A percentile compares a stretch with the other conserved stretches of the same genome.
Evolutionary conservation across 2,329 filamentous ascomycete species (phyloP).

Genomic region (Monilinia fructicola): DNA sequence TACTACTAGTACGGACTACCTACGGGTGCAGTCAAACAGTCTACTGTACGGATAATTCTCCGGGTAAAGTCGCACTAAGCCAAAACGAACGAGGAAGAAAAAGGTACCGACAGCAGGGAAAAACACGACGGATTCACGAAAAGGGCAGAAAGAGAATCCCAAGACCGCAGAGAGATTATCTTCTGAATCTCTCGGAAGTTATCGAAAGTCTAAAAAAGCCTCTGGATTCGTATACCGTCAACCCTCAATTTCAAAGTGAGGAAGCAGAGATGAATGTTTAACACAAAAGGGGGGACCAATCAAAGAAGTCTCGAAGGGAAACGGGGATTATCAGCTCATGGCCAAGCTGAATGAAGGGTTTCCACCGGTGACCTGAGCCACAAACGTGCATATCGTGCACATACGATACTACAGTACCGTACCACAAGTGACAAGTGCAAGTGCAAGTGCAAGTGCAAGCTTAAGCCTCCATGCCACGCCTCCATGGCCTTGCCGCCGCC

Average conservation of each 20-base stretch:
- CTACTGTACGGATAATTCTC: slow-evolving; percentile 6
- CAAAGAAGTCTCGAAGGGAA: neutral
- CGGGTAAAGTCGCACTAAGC: neutral
- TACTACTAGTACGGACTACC: neutral
- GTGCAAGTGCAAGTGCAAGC: too few relatives aligned
- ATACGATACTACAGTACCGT: too few relatives aligned
- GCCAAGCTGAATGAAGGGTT: neutral
- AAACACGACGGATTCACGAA: too few relatives aligned
- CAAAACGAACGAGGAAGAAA: too few relatives aligned
- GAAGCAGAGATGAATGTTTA: neutral
- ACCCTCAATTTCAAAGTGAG: neutral
- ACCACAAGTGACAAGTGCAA: too few relatives aligned
- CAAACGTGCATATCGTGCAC: slow-evolving; percentile 17
- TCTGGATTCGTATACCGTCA: neutral
- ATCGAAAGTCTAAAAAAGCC: neutral
- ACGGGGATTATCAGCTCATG: neutral
- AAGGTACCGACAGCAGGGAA: neutral
- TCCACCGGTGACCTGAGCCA: slow-evolving; percentile 1
- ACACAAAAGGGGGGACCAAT: slow-evolving; percentile 1
- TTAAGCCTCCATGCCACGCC: too few relatives aligned
- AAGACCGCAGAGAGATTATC: neutral
- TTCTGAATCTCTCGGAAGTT: too few relatives aligned
- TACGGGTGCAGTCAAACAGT: neutral
- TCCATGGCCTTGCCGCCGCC: too few relatives aligned
- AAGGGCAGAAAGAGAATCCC: too few relatives aligned